Base-by-base conservation (phyloP, 345 rosid species). In the Aquilaria yunnanensis region DNA sequence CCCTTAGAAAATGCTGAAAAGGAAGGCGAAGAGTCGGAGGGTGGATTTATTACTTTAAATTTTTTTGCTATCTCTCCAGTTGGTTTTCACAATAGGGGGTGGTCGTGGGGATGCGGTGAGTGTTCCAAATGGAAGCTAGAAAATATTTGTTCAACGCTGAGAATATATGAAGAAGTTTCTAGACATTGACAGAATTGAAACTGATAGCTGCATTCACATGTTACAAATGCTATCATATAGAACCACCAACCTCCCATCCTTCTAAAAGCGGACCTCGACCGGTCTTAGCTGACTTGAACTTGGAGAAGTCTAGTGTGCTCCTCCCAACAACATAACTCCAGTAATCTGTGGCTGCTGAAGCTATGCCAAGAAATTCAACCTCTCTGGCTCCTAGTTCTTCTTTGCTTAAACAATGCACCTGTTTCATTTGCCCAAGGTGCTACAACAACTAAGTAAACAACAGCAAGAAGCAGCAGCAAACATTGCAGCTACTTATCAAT, bases 181-280 rank as follows among this genome's bases (percentile, higher is more conserved):
- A 43, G 47, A 56, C 32, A 47, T 8, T 49, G 37, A 66, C 13
- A 3, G 32, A 51, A 41, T 37, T 14, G 48, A 3, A 66, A 49
- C 7, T 1, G 48, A 14, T 30, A 14, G 16, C 11, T 37, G 12
- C 6, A 51, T 29, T 32, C 9, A 41, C 47, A 5, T 9, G 10
- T 29, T 60, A 41, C 12, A 14, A 48, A 12, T 48, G 30, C 9
- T 9, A 33, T 10, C 9, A 47, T 34, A 41, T 47, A 54, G 23
- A 34, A 48, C 14, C 14, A 67, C 79, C 52, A 43, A 86, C 92
- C 92, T 86, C 85, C 92, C 92, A 86, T 61, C 84, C 84, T 32
- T 78, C 74, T 59, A 68, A 61, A 54, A 86, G 87, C 4, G 87
- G 89, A 64, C 92, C 92, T 14, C 85, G 87, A n/a, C 74, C 80